phyloP scores from a whole-genome alignment of 202 grass and related monocot genomes.

The Brachypodium distachyon region DNA sequence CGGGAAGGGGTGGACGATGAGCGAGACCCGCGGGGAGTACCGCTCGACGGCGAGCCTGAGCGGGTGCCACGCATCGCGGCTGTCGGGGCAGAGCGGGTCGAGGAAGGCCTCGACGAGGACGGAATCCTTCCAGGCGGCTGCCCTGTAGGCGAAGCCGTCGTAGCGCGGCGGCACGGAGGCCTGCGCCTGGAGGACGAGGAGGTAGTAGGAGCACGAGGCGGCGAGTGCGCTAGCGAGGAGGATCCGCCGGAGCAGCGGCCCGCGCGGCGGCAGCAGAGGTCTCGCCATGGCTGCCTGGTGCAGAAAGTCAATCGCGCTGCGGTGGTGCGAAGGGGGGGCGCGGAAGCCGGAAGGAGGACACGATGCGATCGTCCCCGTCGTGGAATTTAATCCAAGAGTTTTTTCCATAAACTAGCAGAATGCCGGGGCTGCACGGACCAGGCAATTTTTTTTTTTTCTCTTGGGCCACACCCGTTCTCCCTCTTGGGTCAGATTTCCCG shows the following conservation, averaged over 20 bases:
- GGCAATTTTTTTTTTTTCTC: too few relatives aligned
- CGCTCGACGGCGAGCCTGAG: constrained; percentile 56
- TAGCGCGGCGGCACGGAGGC: constrained; percentile 54
- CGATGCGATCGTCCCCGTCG: neutral
- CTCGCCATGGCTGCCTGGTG: constrained; percentile 21
- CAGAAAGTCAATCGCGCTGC: neutral
- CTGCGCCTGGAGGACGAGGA: constrained; percentile 37
- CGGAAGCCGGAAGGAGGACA: neutral
- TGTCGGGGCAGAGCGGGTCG: constrained; percentile 80
- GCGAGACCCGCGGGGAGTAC: constrained; percentile 44
- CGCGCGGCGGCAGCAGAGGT: neutral
- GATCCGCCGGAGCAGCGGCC: constrained; percentile 31
- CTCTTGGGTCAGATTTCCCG: too few relatives aligned
- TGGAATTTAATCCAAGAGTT: neutral
- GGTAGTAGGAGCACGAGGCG: constrained; percentile 35
- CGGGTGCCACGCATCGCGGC: constrained; percentile 59
- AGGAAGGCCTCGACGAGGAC: constrained; percentile 88
- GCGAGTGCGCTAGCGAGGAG: constrained; percentile 26
- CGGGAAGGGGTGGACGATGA: constrained; percentile 93
- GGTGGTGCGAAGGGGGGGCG: neutral
- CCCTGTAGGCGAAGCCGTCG: constrained; percentile 66
- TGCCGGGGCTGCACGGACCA: too few relatives aligned
- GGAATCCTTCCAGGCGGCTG: constrained; percentile 42
- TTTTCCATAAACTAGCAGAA: too few relatives aligned
- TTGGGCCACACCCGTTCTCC: too few relatives aligned